Evolutionary conservation across 495 filamentous ascomycete species (phyloP).

Genomic region (Lasiosphaeriaceae sp.): DNA sequence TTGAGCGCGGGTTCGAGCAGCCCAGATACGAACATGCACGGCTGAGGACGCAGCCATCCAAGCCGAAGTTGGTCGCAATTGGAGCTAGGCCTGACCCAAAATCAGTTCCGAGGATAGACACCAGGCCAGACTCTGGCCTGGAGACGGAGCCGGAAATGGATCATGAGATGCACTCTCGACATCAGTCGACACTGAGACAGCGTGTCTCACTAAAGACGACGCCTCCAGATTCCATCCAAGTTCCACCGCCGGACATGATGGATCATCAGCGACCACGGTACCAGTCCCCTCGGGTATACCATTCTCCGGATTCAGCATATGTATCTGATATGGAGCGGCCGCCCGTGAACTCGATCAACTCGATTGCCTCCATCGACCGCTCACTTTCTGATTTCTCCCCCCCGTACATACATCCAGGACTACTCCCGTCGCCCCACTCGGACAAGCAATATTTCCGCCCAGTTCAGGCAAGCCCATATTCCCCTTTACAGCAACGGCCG

Average conservation of each 20-base stretch:
- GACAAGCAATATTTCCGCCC: slow-evolving; percentile 52
- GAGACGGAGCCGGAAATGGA: slow-evolving; percentile 6
- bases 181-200: slow-evolving; percentile 44
- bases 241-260: slow-evolving; percentile 31
- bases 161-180: slow-evolving; percentile 23
- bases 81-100: slow-evolving; percentile 12
- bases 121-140: not conserved
- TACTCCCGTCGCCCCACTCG: slow-evolving; percentile 46
- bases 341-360: slow-evolving; percentile 28
- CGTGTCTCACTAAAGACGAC: slow-evolving; percentile 46
- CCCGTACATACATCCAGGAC: slow-evolving; percentile 29
- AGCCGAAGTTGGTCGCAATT: slow-evolving; percentile 25
- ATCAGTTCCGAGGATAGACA: not conserved
- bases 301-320: slow-evolving; percentile 49
- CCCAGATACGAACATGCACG: slow-evolving; percentile 3
- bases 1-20: not conserved
- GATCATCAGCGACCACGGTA: slow-evolving; percentile 29
- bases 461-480: slow-evolving; percentile 52
- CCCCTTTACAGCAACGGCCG: slow-evolving; percentile 51
- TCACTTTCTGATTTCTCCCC: slow-evolving; percentile 31
- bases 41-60: slow-evolving; percentile 13
- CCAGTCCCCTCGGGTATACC: slow-evolving; percentile 31
- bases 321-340: slow-evolving; percentile 47
- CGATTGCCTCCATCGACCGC: slow-evolving; percentile 27
- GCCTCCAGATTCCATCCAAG: slow-evolving; percentile 42